phyloP scores from a whole-genome alignment of 768 basidiomycete genomes.

The Hemileccinum rubropunctum region DNA sequence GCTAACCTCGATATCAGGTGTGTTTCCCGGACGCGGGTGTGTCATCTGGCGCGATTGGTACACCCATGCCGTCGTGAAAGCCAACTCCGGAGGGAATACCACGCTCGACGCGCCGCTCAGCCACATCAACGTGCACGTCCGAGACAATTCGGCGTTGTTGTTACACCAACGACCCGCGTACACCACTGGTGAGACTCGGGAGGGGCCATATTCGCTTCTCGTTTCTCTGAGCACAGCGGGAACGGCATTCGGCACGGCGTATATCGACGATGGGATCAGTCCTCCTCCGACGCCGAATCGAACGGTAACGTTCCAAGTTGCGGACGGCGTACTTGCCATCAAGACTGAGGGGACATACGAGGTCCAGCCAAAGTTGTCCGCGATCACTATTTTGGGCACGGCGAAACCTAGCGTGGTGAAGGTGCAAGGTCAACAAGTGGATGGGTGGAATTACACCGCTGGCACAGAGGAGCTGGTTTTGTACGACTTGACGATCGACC shows the following conservation, averaged over 20 bases:
- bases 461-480: slow-evolving; percentile 42
- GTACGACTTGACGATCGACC: slow-evolving; percentile 35
- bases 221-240: slow-evolving; percentile 48
- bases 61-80: slow-evolving; percentile 53
- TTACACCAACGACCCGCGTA: slow-evolving; percentile 59
- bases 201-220: slow-evolving; percentile 58
- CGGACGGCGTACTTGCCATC: slow-evolving; percentile 36
- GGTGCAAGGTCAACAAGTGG: slow-evolving; percentile 36
- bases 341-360: slow-evolving; percentile 22
- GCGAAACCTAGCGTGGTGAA: slow-evolving; percentile 36
- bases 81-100: slow-evolving; percentile 36
- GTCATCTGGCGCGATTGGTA: slow-evolving; percentile 71
- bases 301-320: slow-evolving; percentile 43
- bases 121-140: slow-evolving; percentile 72
- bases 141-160: slow-evolving; percentile 60
- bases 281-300: slow-evolving; percentile 51
- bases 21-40: slow-evolving; percentile 58
- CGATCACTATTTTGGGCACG: slow-evolving; percentile 57
- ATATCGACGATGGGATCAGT: slow-evolving; percentile 61
- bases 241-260: slow-evolving; percentile 55
- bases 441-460: slow-evolving; percentile 38
- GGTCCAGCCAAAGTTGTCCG: slow-evolving; percentile 43
- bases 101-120: slow-evolving; percentile 62
- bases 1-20: slow-evolving; percentile 35
- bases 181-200: slow-evolving; percentile 60